phyloP scores from a whole-genome alignment of 768 basidiomycete genomes.

The Dacryopinax spathularia region DNA sequence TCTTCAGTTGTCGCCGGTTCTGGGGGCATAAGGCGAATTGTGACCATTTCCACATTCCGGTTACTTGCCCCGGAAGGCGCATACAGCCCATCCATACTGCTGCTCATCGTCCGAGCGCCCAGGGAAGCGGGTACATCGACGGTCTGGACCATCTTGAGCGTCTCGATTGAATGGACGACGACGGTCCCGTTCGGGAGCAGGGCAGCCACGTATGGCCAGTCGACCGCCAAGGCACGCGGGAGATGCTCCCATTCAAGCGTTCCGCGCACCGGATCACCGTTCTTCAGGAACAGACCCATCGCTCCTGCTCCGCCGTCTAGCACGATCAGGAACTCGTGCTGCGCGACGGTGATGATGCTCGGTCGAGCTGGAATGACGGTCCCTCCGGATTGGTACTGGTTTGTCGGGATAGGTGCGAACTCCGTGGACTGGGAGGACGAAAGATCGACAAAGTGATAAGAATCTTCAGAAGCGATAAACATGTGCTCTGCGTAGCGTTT shows the following conservation, averaged over 20 bases:
- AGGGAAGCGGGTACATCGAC: slow-evolving; percentile 35
- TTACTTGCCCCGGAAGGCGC: background rate
- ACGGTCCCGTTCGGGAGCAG: slow-evolving; percentile 67
- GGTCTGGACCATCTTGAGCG: slow-evolving; percentile 56
- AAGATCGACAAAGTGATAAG: slow-evolving; percentile 70
- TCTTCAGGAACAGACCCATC: slow-evolving; percentile 74
- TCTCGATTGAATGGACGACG: slow-evolving; percentile 67
- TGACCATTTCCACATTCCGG: background rate
- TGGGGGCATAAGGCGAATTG: background rate
- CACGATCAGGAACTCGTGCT: slow-evolving; percentile 70
- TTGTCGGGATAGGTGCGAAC: slow-evolving; percentile 69
- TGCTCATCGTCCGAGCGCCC: background rate
- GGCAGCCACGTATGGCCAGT: slow-evolving; percentile 67
- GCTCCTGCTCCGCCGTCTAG: slow-evolving; percentile 72
- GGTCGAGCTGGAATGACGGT: slow-evolving; percentile 39
- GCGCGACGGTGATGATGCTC: slow-evolving; percentile 56
- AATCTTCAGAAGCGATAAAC: slow-evolving; percentile 57
- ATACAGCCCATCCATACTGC: slow-evolving; percentile 1
- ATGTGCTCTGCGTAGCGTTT: slow-evolving; percentile 47
- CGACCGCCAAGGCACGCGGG: slow-evolving; percentile 59
- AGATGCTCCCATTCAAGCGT: slow-evolving; percentile 76
- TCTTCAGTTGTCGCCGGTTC: background rate
- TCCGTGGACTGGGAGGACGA: slow-evolving; percentile 53
- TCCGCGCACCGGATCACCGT: slow-evolving; percentile 79
- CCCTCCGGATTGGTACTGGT: slow-evolving; percentile 26